Base-by-base conservation (phyloP, 1,139 yeast species). In the Yamadazyma siamensis region DNA sequence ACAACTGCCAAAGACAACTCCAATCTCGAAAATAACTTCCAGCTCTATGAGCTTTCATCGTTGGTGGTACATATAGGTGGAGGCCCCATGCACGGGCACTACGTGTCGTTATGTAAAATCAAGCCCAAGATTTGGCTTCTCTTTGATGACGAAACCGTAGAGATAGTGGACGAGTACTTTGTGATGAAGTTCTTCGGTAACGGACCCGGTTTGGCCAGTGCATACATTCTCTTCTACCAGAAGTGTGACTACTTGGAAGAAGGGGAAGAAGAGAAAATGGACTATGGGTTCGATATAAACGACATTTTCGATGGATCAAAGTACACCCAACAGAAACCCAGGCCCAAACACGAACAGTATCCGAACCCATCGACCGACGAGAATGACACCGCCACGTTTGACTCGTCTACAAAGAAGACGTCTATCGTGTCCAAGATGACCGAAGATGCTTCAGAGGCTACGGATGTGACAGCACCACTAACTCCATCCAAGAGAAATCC, bases 61-160 rank as follows among this genome's bases (percentile, higher is more conserved):
- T 79, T 89, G 25, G 94, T 91, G 14, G 88, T 91, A 13, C 98
- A 91, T 50, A 81, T 91, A 47, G 98, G 98, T 4, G 95, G 96
- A 3, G 97, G 97, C 0, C 96, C 97, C 2, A 88, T 88, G 66
- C 96, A 89, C 58, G 98, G 98, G 0, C 98, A 91, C 55, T 91
- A 91, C 50, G 89, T 91, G 10, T 76, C 95, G 0, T 64, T 91
- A 7, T 83, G 94, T 41, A 88, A 88, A 52, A 81, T 89, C 10
- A 80, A 75, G 35, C 71, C 75, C 13, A 77, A 79, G 24, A 86
- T 96, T 1, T 91, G 98, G 98, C 61, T 91, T 19, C 59, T 91
- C 37, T 91, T 86, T 58, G 98, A 91, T 54, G 98, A 91, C 55
- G 98, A 91, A 56, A 80, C 94, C 13, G 96, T 89, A 5, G 97